Base-by-base conservation (phyloP, 2,329 filamentous ascomycete genomes). In the Fusarium falciforme region DNA sequence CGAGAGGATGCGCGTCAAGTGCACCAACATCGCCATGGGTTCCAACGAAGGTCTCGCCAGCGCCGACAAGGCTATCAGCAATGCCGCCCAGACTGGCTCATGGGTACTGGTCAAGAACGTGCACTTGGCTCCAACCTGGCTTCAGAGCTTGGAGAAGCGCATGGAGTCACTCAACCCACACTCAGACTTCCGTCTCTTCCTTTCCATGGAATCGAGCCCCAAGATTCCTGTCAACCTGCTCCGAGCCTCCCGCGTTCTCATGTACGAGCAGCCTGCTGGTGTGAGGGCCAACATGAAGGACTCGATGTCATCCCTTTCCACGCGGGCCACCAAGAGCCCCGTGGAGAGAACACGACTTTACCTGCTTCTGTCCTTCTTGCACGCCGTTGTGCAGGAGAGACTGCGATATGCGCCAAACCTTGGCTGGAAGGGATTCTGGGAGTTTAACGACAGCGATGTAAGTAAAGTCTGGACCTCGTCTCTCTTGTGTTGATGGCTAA, bases 21-120 rank as follows among this genome's bases (percentile, higher is more conserved):
- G 96, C 85, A 95, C 95, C 68, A 98, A 98, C 83, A 98, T 99
- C 80, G 97, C 97, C 78, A 99, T 99, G 96, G 96, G 96, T 80
- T 98, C 96, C 54, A 97, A 97, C 79, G 96, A 99, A 87, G 94
- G 95, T 81, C 87, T 97, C 20, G 92, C 95, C 67, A 96, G 92
- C 71, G 96, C 96, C 20, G 96, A 99, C 87, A 98, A 98, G 84
- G 96, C 97, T 33, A 95, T 99, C 80, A 93, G 91, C 83, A 94
- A 95, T 78, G 96, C 96, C 11, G 96, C 96, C 6, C 94, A 97
- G 66, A 93, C 92, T 17, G 96, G 96, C 75, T 94, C 92, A 29
- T 99, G 96, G 96, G 97, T 99, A 11, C 89, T 99, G 70, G 92
- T 99, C 88, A 99, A 99, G 90, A 99, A 99, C 86, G 96, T 99